These are phyloP conservation scores for Serendipita sp. DNA, from an alignment of 768 basidiomycete species.

Conservation along the genomic window DNA sequence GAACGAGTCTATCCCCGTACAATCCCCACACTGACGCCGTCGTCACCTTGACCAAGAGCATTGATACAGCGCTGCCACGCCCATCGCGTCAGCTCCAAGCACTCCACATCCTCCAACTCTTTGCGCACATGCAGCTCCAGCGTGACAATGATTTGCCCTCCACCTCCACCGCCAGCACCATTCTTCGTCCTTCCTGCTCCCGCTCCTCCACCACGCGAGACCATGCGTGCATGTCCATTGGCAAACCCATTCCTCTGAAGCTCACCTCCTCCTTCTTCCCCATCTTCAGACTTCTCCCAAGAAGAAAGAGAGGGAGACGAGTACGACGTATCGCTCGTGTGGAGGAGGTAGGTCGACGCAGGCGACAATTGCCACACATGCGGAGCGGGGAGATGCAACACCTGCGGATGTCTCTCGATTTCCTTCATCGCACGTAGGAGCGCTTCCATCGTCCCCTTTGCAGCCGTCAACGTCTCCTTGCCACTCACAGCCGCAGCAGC, in stretches of 20 bases:
- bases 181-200: not conserved
- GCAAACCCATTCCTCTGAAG: not conserved
- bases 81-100: slow-evolving; percentile 59
- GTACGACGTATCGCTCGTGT: no score
- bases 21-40: slow-evolving; percentile 13
- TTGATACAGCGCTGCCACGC: slow-evolving; percentile 37
- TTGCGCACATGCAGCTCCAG: slow-evolving; percentile 60
- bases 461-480: slow-evolving; percentile 8
- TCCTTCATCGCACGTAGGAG: slow-evolving; percentile 72
- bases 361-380: slow-evolving; percentile 80
- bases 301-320: no score
- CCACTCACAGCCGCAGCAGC: no score
- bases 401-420: slow-evolving; percentile 74
- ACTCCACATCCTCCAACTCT: slow-evolving; percentile 53
- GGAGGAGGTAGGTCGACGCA: slow-evolving; percentile 12
- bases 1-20: slow-evolving; percentile 9
- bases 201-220: not conserved
- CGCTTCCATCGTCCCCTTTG: slow-evolving; percentile 58
- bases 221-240: not conserved
- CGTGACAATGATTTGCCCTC: slow-evolving; percentile 43
- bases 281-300: no score
- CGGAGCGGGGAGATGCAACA: slow-evolving; percentile 68
- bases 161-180: not conserved
- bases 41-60: slow-evolving; percentile 15
- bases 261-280: slow-evolving; percentile 10